These are phyloP conservation scores for Sordaria brevicollis DNA, from an alignment of 495 filamentous ascomycete genomes.

Conservation along the genomic window DNA sequence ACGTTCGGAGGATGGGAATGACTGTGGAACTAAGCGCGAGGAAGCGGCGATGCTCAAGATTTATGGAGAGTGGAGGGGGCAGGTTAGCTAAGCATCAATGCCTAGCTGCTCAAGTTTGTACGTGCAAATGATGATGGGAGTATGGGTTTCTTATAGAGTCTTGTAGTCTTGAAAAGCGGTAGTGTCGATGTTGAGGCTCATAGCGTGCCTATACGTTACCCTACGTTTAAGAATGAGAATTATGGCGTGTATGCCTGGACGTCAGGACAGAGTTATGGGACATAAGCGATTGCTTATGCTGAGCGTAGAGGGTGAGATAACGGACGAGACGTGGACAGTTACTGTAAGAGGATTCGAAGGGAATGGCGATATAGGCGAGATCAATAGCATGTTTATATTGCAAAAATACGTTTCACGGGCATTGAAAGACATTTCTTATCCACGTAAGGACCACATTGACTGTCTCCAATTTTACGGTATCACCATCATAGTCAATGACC, in stretches of 20 bases:
- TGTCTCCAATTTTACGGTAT: not conserved
- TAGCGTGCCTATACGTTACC: not conserved
- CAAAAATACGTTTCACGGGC: not conserved
- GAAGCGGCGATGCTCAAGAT: not conserved
- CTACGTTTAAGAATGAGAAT: not conserved
- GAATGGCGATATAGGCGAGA: too few relatives aligned
- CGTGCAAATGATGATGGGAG: not conserved
- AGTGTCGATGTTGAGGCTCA: not conserved
- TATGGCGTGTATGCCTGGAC: not conserved
- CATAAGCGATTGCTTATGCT: not conserved
- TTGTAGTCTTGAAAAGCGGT: not conserved
- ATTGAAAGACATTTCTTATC: not conserved
- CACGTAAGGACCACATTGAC: too few relatives aligned
- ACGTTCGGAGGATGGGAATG: not conserved
- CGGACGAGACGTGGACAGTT: not conserved
- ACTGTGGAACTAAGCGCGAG: not conserved
- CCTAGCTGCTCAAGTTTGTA: not conserved
- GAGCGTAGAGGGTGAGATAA: not conserved
- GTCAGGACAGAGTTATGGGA: not conserved
- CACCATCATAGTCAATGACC: not conserved
- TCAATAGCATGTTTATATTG: not conserved
- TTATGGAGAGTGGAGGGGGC: not conserved
- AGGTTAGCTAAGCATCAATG: not conserved
- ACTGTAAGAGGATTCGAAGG: not conserved
- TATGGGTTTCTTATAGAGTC: not conserved